Evolutionary conservation across 768 basidiomycete species (phyloP).

Genomic region (Mycena albidolilacea): DNA sequence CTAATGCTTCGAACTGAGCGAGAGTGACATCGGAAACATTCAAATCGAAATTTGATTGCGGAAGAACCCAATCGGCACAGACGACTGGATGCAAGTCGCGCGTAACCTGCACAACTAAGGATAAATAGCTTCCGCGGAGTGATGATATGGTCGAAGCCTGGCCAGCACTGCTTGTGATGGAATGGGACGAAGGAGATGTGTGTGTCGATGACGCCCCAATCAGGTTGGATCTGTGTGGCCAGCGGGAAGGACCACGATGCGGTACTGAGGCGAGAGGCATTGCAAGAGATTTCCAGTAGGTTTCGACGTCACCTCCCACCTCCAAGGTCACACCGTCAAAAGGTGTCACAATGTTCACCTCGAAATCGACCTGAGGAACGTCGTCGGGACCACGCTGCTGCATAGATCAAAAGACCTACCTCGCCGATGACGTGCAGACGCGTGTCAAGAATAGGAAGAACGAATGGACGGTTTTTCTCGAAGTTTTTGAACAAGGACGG

Average conservation of each 20-base stretch:
- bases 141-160: slow-evolving; percentile 90
- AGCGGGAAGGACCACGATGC: slow-evolving; percentile 54
- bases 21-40: slow-evolving; percentile 89
- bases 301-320: slow-evolving; percentile 95
- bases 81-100: slow-evolving; percentile 92
- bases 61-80: slow-evolving; percentile 82
- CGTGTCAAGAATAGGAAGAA: slow-evolving; percentile 90
- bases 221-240: slow-evolving; percentile 58
- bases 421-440: slow-evolving; percentile 96
- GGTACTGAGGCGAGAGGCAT: slow-evolving; percentile 61
- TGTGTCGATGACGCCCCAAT: slow-evolving; percentile 66
- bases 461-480: slow-evolving; percentile 67
- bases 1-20: slow-evolving; percentile 82
- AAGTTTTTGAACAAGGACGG: slow-evolving; percentile 78
- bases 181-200: slow-evolving; percentile 80
- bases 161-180: slow-evolving; percentile 59
- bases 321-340: slow-evolving; percentile 95
- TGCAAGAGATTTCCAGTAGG: slow-evolving; percentile 96
- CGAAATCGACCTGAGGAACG: slow-evolving; percentile 82
- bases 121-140: slow-evolving; percentile 89
- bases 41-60: slow-evolving; percentile 80
- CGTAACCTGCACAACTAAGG: slow-evolving; percentile 92
- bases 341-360: slow-evolving; percentile 87
- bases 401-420: slow-evolving; percentile 57
- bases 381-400: neutral